Evolutionary conservation across 2,329 filamentous ascomycete species (phyloP), one percentile per base, ranked within the genome.

Genomic region (Ramularia endophylla): DNA sequence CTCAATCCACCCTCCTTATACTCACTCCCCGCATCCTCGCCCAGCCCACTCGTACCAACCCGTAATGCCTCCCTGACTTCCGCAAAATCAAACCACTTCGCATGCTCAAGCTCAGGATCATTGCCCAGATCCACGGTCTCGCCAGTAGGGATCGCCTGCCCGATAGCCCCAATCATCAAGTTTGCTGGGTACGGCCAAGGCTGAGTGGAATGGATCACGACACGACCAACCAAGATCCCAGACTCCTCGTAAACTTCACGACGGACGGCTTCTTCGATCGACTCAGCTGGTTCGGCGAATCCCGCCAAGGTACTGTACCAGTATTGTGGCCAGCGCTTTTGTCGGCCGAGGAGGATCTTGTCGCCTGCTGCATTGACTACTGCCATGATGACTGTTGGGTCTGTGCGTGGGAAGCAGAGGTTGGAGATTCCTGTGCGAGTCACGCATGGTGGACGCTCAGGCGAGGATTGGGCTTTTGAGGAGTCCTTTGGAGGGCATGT

Each of bases 351-450:
- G 6, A 98, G 77, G 28, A 95, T 68, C 47, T 80, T 78, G 51
- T 81, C 76, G 36, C 84, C 84, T 54, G 94, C 86, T 37, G 81
- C 73, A 39, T 85, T 94, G 22, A 97, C 78, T 8, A 95, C 83
- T 1, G 89, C 90, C 68, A 94, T 89, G 66, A 98, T 98, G 62
- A 97, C 88, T 19, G 87, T 94, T 1, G 89, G 88, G 56, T 95
- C 89, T 2, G 90, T 95, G 37, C 89, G 80, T 2, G 90, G 90
- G 72, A 95, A 97, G 58, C 77, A 83, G 39, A 95, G 74, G 66
- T 98, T 98, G 22, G 88, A 94, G 33, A 98, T 70, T 18, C 87
- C 88, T 28, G 80, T 83, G 40, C 92, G 79, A 1, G 89, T 94
- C 6, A 78, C 81, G 65, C 92, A 98, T 13, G 83, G 75, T 1